phyloP scores from a whole-genome alignment of 2,329 filamentous ascomycete species.

The Penicillium sumatraense region DNA sequence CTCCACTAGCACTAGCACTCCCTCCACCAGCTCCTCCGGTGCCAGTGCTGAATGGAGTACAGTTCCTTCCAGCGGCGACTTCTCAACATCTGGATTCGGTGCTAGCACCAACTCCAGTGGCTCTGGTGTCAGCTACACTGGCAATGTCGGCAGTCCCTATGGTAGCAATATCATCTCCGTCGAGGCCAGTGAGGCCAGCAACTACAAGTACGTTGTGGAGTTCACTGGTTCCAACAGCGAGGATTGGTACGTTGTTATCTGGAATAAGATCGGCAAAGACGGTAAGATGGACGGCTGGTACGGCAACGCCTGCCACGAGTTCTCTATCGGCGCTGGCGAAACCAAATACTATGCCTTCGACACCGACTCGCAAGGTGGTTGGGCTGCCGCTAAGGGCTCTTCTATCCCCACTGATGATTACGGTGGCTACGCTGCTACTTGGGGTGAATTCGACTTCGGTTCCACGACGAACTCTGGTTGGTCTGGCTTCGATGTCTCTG shows the following conservation, averaged over 20 bases:
- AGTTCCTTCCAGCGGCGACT: conserved; percentile 26
- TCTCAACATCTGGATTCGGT: conserved; percentile 41
- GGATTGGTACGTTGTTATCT: conserved; percentile 43
- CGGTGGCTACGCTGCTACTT: conserved; percentile 38
- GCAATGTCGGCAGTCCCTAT: conserved; percentile 45
- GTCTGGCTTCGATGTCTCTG: conserved; percentile 42
- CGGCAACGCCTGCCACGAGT: conserved; percentile 36
- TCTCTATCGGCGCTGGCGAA: conserved; percentile 38
- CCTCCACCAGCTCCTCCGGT: conserved; percentile 14
- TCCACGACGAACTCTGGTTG: conserved; percentile 33
- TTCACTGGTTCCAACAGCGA: conserved; percentile 38
- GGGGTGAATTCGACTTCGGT: conserved; percentile 43
- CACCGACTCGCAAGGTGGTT: conserved; percentile 41
- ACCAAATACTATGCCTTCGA: conserved; percentile 44
- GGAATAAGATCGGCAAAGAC: conserved; percentile 44
- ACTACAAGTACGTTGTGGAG: conserved; percentile 44
- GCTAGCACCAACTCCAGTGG: conserved; percentile 26
- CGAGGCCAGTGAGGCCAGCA: conserved; percentile 29
- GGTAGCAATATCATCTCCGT: conserved; percentile 48
- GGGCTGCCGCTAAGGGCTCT: conserved; percentile 32
- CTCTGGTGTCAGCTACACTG: conserved; percentile 36
- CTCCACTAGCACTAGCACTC: conserved; percentile 4
- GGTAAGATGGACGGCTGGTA: conserved; percentile 42
- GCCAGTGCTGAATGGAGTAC: conserved; percentile 25
- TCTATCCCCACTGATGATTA: conserved; percentile 30